Percentiles rank a stretch among this genome's conserved stretches.
Evolutionary conservation across 495 filamentous ascomycete species (phyloP).

Genomic region (Penicillium diatomitis): DNA sequence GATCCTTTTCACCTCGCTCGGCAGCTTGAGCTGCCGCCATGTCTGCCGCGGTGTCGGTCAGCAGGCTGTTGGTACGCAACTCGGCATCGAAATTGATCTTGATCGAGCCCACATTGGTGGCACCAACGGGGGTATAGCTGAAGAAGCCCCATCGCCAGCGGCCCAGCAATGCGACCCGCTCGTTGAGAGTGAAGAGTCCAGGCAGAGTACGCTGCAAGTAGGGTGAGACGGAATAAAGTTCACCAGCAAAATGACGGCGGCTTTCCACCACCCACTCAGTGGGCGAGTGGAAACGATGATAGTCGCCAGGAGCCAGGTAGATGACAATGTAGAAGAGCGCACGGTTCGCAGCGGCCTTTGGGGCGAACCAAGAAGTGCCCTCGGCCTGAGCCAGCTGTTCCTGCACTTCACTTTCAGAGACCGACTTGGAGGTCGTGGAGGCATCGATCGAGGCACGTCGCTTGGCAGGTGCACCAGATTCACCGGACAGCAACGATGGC

Average conservation of each 20-base stretch:
- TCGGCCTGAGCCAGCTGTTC: conserved; percentile 73
- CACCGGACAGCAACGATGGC: conserved; percentile 78
- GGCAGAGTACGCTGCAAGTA: conserved; percentile 88
- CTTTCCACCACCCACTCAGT: conserved; percentile 87
- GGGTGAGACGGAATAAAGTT: conserved; percentile 88
- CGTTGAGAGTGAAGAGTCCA: conserved; percentile 91
- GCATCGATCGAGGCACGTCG: conserved; percentile 46
- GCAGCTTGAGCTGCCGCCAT: conserved; percentile 69
- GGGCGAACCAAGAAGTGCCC: conserved; percentile 64
- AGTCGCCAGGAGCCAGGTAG: conserved; percentile 97
- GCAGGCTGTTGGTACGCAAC: conserved; percentile 82
- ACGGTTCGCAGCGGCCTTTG: conserved; percentile 47
- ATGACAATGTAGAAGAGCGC: conserved; percentile 91
- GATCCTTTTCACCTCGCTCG: conserved; percentile 66
- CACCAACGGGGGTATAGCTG: conserved; percentile 88
- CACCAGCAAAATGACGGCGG: conserved; percentile 90
- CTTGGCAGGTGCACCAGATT: conserved; percentile 20
- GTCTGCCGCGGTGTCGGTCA: conserved; percentile 83
- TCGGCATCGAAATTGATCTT: conserved; percentile 96
- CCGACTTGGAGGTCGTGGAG: conserved; percentile 52
- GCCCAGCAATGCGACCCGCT: conserved; percentile 87
- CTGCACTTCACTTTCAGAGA: conserved; percentile 70
- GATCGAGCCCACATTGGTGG: conserved; percentile 98
- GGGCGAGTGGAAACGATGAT: conserved; percentile 96
- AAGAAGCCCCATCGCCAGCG: conserved; percentile 98